These are phyloP conservation scores for Cryptococcus sp. DNA, from an alignment of 1,284 basidiomycete species.

Conservation along the genomic window DNA sequence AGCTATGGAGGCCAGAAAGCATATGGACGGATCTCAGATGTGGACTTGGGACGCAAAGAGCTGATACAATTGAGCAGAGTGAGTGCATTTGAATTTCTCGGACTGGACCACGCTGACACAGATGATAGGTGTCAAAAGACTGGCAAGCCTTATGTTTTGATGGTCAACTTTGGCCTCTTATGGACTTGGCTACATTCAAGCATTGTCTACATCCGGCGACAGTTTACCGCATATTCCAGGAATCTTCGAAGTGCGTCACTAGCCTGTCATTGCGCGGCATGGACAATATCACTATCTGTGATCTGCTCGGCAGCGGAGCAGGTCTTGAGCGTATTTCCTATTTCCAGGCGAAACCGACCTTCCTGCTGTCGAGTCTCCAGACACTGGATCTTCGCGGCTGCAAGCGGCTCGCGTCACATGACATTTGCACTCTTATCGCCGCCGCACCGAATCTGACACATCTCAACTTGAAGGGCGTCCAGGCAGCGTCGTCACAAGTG, in stretches of 20 bases:
- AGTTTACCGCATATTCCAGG: conserved; percentile 28
- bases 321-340: too few relatives aligned
- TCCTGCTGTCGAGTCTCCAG: conserved; percentile 31
- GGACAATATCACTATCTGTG: conserved; percentile 57
- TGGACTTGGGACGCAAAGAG: conserved; percentile 69
- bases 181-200: conserved; percentile 66
- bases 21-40: conserved; percentile 66
- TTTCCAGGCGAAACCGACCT: conserved; percentile 5
- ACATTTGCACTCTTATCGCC: conserved; percentile 70
- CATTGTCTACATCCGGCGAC: conserved; percentile 47
- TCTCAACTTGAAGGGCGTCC: conserved; percentile 68
- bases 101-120: background rate
- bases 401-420: conserved; percentile 62
- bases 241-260: conserved; percentile 66
- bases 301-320: background rate
- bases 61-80: conserved; percentile 78
- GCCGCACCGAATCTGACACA: conserved; percentile 64
- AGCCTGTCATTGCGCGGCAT: conserved; percentile 69
- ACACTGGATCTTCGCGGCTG: conserved; percentile 75
- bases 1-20: conserved; percentile 59
- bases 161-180: conserved; percentile 76
- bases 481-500: conserved; percentile 69
- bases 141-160: conserved; percentile 81
- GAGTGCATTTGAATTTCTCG: conserved; percentile 41
- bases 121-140: conserved; percentile 72